phyloP scores from a whole-genome alignment of 164 flowering plant genomes.

The Buxus sempervirens region DNA sequence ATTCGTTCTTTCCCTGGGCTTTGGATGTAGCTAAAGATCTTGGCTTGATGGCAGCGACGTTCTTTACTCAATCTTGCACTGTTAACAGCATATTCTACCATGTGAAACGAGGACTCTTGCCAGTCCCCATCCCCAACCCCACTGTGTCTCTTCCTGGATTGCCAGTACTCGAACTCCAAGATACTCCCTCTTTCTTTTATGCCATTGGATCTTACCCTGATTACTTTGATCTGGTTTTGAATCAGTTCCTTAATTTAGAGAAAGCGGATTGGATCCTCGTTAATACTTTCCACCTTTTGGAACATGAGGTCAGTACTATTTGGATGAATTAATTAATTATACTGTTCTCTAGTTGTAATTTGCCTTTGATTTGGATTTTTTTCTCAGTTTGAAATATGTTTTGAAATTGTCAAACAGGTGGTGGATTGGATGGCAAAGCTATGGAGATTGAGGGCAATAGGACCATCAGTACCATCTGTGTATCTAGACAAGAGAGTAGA shows the following conservation, averaged over 20 bases:
- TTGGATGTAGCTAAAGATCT: constrained; percentile 16
- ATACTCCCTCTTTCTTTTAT: constrained; percentile 13
- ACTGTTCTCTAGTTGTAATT: too few relatives aligned
- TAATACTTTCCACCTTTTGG: constrained; percentile 18
- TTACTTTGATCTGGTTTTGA: not conserved
- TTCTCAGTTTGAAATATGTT: too few relatives aligned
- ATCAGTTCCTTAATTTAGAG: constrained; percentile 10
- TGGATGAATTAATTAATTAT: too few relatives aligned
- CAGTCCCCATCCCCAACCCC: not conserved
- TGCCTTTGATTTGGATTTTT: too few relatives aligned
- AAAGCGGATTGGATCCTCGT: constrained; percentile 12
- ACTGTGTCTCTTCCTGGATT: constrained; percentile 8
- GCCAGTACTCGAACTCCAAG: constrained; percentile 3
- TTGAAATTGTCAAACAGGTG: too few relatives aligned
- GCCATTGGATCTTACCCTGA: not conserved
- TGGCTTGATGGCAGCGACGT: constrained; percentile 11
- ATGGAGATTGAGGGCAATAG: not conserved
- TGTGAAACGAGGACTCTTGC: not conserved
- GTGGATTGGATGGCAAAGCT: not conserved
- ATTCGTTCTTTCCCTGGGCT: constrained; percentile 14
- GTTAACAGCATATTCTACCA: constrained; percentile 13
- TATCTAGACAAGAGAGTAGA: too few relatives aligned
- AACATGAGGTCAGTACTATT: constrained; percentile 15
- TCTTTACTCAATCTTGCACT: constrained; percentile 18
- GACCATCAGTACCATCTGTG: constrained; percentile 9